A percentile compares a stretch with the other conserved stretches of the same genome.
phyloP scores from a whole-genome alignment of 306 rosid species.

The Quercus parvula region DNA sequence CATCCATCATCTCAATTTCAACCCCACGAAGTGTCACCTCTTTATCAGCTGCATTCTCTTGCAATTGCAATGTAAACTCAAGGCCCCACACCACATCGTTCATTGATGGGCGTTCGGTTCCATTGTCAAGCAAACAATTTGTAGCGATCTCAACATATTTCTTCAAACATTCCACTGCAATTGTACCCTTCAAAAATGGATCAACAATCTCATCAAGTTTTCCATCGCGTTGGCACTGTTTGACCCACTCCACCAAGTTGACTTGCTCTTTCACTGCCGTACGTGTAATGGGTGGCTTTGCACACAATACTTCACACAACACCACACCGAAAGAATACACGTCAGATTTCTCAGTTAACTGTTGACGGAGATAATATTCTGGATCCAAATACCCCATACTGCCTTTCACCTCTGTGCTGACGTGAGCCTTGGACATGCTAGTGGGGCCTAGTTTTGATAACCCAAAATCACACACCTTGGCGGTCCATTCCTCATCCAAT shows the following conservation, averaged over 20 bases:
- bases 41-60: not conserved
- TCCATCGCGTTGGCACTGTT: not conserved
- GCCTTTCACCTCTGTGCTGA: not conserved
- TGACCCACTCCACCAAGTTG: not conserved
- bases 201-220: not conserved
- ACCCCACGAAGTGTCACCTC: not conserved
- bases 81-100: conserved; percentile 1
- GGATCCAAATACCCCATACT: not conserved
- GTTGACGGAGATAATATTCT: not conserved
- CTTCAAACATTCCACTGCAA: not conserved
- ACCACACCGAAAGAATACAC: not conserved
- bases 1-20: not conserved
- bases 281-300: not conserved
- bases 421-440: not conserved
- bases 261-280: not conserved
- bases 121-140: not conserved
- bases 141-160: not conserved
- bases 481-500: not conserved
- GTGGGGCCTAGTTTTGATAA: not conserved
- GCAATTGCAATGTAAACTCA: not conserved
- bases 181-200: not conserved
- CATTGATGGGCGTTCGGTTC: not conserved
- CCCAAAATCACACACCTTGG: not conserved
- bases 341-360: not conserved
- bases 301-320: not conserved